phyloP scores from a whole-genome alignment of 306 rosid species.

The Hippophae gyantsensis region DNA sequence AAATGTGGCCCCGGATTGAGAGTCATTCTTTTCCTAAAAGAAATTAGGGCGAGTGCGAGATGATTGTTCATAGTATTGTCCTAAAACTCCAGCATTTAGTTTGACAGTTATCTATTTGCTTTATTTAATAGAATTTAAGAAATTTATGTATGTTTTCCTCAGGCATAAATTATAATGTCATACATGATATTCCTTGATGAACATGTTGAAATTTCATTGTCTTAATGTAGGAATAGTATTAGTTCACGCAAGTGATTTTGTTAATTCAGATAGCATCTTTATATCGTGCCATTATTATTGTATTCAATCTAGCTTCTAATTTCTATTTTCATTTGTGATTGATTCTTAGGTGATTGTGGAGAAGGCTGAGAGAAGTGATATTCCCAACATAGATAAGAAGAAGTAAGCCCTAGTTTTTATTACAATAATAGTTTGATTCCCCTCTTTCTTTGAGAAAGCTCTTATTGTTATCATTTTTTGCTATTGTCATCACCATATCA shows the following conservation, averaged over 20 bases:
- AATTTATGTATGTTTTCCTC: no score
- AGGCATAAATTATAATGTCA: no score
- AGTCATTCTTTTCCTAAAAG: no score
- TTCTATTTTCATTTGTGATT: slow-evolving; percentile 9
- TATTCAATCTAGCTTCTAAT: slow-evolving; percentile 1
- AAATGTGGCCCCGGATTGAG: no score
- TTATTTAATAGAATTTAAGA: no score
- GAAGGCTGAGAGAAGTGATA: slow-evolving; percentile 38
- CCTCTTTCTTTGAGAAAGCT: neutral
- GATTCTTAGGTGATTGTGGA: slow-evolving; percentile 32
- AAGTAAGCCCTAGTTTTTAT: slow-evolving; percentile 23
- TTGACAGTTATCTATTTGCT: no score
- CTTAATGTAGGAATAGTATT: neutral
- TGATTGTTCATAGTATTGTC: no score
- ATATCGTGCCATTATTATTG: neutral
- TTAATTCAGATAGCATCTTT: neutral
- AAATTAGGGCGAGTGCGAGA: no score
- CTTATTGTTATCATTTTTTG: neutral
- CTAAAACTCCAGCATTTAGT: no score
- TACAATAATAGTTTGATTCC: neutral
- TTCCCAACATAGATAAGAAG: slow-evolving; percentile 45
- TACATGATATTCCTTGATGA: no score
- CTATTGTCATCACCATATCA: neutral
- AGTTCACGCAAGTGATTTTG: neutral
- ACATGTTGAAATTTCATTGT: neutral